Evolutionary conservation across 192 early-diverging fungal genomes (phyloP).

Genomic region (Chytriomyces hyalinus): DNA sequence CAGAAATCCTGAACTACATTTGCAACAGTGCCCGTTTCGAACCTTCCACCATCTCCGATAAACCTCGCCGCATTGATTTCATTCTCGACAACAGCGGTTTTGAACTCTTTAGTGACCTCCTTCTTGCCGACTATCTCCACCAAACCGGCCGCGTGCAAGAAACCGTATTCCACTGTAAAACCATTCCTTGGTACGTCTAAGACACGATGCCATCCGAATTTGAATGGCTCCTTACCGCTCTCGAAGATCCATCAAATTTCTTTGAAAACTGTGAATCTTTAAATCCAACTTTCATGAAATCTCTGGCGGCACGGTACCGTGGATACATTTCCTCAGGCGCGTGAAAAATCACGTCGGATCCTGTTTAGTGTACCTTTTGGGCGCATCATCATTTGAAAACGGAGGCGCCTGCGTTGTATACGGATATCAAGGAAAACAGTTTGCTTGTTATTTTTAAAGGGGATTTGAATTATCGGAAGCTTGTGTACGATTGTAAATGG

Average conservation of each 20-base stretch:
- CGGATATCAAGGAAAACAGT: slow-evolving; percentile 56
- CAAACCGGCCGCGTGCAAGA: slow-evolving; percentile 64
- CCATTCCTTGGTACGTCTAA: slow-evolving; percentile 92
- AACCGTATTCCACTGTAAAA: slow-evolving; percentile 85
- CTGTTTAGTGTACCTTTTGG: slow-evolving; percentile 88
- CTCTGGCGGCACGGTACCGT: slow-evolving; percentile 62
- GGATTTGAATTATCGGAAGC: slow-evolving; percentile 94
- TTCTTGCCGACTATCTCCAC: slow-evolving; percentile 85
- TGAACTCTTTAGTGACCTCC: slow-evolving; percentile 87
- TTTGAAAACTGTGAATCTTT: slow-evolving; percentile 23
- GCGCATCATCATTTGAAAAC: slow-evolving; percentile 80
- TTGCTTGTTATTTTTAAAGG: slow-evolving; percentile 91
- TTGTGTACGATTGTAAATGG: slow-evolving; percentile 92
- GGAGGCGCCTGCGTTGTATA: slow-evolving; percentile 68
- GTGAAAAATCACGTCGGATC: slow-evolving; percentile 73
- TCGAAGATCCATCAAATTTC: slow-evolving; percentile 28
- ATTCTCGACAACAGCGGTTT: slow-evolving; percentile 60
- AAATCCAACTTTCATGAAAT: slow-evolving; percentile 41
- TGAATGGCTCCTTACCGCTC: slow-evolving; percentile 64
- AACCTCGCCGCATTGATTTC: slow-evolving; percentile 2
- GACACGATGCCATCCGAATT: slow-evolving; percentile 89
- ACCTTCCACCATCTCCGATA: background rate
- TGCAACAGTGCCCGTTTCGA: background rate
- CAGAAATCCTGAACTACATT: slow-evolving; percentile 18
- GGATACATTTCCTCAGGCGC: slow-evolving; percentile 62